Percentiles rank a stretch among this genome's conserved stretches.
Conservation (phyloP, 2,329 filamentous ascomycete species). For the Lachnellula subtilissima region DNA sequence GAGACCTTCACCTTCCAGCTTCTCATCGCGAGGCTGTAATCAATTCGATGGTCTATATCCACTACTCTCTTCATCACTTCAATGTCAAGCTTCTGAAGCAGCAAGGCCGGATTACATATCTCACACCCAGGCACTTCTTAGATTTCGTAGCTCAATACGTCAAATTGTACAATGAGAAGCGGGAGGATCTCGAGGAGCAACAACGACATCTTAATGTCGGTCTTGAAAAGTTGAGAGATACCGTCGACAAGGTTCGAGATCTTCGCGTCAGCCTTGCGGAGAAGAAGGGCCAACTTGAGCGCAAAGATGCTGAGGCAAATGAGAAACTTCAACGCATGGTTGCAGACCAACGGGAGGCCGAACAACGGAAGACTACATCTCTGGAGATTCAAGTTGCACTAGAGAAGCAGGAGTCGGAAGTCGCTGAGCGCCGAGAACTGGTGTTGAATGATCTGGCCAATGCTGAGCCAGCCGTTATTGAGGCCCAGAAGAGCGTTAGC, state of each 20-base stretch:
- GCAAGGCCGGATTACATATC: constrained; percentile 85
- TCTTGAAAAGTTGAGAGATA: constrained; percentile 94
- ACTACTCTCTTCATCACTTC: constrained; percentile 88
- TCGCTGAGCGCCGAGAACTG: constrained; percentile 75
- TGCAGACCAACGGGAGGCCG: constrained; percentile 88
- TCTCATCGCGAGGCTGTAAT: constrained; percentile 88
- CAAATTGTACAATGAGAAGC: constrained; percentile 95
- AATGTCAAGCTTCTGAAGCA: constrained; percentile 85
- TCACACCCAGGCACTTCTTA: constrained; percentile 94
- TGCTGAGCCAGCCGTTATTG: constrained; percentile 87
- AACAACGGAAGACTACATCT: constrained; percentile 82
- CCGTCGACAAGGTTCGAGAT: constrained; percentile 94
- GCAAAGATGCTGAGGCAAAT: constrained; percentile 91
- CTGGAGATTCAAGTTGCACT: constrained; percentile 83
- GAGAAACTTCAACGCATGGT: constrained; percentile 98
- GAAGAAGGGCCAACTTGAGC: constrained; percentile 90
- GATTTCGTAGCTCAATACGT: constrained; percentile 98
- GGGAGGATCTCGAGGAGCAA: constrained; percentile 96
- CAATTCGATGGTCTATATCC: constrained; percentile 98
- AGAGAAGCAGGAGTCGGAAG: constrained; percentile 84
- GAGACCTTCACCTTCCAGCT: constrained; percentile 76
- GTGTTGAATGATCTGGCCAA: constrained; percentile 83
- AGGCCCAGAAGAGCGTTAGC: constrained; percentile 92
- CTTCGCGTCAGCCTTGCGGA: constrained; percentile 84
- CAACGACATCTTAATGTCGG: constrained; percentile 97